A percentile compares a stretch with the other conserved stretches of the same genome.
phyloP scores from a whole-genome alignment of 148 eudicot species.

The Rhododendron mucronatum region DNA sequence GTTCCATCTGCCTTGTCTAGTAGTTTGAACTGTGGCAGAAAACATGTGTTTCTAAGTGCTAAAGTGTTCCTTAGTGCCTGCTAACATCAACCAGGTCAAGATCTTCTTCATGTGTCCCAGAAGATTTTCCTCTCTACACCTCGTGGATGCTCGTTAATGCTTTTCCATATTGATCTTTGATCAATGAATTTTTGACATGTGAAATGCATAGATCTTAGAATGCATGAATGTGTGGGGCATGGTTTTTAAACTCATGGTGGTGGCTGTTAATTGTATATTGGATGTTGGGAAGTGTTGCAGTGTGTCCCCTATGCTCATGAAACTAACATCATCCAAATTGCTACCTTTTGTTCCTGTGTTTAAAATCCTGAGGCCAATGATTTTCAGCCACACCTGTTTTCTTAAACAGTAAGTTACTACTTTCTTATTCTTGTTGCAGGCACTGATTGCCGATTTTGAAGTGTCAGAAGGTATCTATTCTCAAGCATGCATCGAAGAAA shows the following conservation, averaged over 20 bases:
- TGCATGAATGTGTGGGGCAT: background rate
- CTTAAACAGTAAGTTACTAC: background rate
- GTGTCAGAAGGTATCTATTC: slow-evolving; percentile 92
- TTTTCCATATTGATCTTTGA: background rate
- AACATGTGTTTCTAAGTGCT: background rate
- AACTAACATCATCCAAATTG: background rate
- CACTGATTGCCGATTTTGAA: slow-evolving; percentile 78
- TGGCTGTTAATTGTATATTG: background rate
- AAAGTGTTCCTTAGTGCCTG: background rate
- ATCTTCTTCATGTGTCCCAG: background rate
- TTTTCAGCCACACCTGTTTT: background rate
- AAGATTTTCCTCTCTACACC: background rate
- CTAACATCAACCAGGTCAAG: background rate
- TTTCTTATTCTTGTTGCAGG: slow-evolving; percentile 37
- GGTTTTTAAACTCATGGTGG: background rate
- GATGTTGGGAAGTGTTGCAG: background rate
- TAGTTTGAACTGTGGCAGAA: background rate
- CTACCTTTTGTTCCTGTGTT: background rate
- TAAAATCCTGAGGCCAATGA: background rate
- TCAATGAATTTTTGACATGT: background rate
- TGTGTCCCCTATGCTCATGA: background rate
- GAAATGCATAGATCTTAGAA: background rate
- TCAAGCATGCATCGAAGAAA: slow-evolving; percentile 62
- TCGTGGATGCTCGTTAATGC: background rate
- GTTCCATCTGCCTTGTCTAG: background rate